Base-by-base conservation (phyloP, 192 early-diverging fungal species). In the Coemansia sp. region DNA sequence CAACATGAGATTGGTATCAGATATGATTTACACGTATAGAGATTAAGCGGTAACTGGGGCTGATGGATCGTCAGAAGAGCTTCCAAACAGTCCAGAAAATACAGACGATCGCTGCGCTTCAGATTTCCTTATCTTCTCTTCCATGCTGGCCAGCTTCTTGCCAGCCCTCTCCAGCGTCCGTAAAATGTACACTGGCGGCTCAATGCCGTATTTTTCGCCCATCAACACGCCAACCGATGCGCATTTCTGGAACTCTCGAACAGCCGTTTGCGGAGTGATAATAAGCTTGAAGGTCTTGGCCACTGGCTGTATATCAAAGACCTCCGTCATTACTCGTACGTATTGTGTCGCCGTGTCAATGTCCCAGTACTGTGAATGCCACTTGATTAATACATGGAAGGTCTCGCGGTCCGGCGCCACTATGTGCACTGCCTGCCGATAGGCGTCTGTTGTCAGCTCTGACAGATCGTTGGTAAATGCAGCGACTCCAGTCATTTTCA, bases 281-380 rank as follows among this genome's bases (percentile, higher is more conserved):
- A 80, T 45, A 59, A 71, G 53, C 62, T 63, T 68, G 16, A 80
- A 52, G 1, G 69, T 75, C 27, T 55, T 60, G 5, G 65, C 29
- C 18, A 44, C 58, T 0, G 78, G 78, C 37, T 6, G 11, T 3
- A 75, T 15, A 0, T 63, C 66, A 40, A 29, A 80, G 13, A 11
- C 59, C 12, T 32, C 18, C 4, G 1, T 9, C 78, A 80, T 80
- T 39, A 71, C 15, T 40, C 35, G 61, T 40, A 69, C 30, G 44
- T 62, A 69, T 24, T 50, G 12, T 13, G 58, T 41, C 10, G 69
- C 72, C 0, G 34, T 27, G 1, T 65, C 67, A 8, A 82, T 40
- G 38, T 82, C 79, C 79, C 79, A 82, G 68, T 82, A 82, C 65
- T 32, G 18, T 3, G 79, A 70, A n/a, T 69, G 74, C 79, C 79